These are phyloP conservation scores for Naganishia friedmannii DNA, from an alignment of 768 basidiomycete species.

Conservation along the genomic window DNA sequence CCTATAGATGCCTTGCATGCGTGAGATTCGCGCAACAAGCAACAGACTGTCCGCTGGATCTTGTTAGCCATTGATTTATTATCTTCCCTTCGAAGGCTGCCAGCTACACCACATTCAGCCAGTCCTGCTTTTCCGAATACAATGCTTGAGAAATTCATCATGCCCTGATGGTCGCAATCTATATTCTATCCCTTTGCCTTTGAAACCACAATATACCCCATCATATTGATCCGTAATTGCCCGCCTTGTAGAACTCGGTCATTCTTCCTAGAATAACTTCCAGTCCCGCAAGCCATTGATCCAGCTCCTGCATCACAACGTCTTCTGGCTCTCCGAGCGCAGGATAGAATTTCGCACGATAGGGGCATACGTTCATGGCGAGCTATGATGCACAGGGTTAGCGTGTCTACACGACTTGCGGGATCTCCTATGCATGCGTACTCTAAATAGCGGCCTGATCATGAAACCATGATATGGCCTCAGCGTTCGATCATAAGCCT, in stretches of 20 bases:
- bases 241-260: slow-evolving; percentile 55
- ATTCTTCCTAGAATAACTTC: slow-evolving; percentile 57
- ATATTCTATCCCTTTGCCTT: too few species aligned
- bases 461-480: slow-evolving; percentile 71
- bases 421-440: slow-evolving; percentile 49
- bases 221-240: slow-evolving; percentile 39
- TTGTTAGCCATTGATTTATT: too few species aligned
- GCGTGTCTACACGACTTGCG: background rate
- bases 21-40: background rate
- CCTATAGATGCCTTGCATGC: background rate
- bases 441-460: slow-evolving; percentile 60
- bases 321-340: slow-evolving; percentile 55
- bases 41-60: background rate
- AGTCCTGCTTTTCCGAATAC: too few species aligned
- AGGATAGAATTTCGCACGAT: slow-evolving; percentile 61
- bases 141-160: too few species aligned
- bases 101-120: too few species aligned
- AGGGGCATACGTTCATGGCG: slow-evolving; percentile 67
- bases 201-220: background rate
- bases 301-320: slow-evolving; percentile 54
- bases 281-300: slow-evolving; percentile 60
- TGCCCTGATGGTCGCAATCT: too few species aligned
- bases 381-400: slow-evolving; percentile 54
- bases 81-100: too few species aligned
- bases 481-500: slow-evolving; percentile 75